Percentiles rank a stretch among this genome's conserved stretches.
phyloP scores from a whole-genome alignment of 208 protist species.

The Phytomonas sp. region DNA sequence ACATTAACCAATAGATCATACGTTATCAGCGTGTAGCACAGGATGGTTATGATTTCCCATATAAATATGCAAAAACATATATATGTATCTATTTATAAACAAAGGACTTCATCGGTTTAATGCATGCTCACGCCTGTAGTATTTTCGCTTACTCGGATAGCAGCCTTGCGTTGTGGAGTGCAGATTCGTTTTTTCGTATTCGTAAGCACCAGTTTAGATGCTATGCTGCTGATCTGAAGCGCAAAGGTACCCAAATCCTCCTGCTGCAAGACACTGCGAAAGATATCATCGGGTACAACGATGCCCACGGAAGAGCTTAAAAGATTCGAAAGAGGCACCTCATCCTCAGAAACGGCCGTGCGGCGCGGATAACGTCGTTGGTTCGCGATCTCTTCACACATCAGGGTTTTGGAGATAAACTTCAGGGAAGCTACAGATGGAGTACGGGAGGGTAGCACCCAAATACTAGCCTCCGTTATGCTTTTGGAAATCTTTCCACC shows the following conservation, averaged over 20 bases:
- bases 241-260: not conserved
- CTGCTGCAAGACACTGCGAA: conserved; percentile 60
- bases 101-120: not conserved
- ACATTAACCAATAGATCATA: not conserved
- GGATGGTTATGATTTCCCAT: not conserved
- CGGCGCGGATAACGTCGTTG: not conserved
- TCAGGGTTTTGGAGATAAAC: conserved; percentile 14
- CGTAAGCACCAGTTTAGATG: not conserved
- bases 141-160: not conserved
- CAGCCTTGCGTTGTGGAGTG: not conserved
- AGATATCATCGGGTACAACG: conserved; percentile 54
- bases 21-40: not conserved
- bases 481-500: conserved; percentile 32
- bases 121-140: not conserved
- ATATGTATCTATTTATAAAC: not conserved
- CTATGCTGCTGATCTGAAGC: not conserved
- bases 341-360: not conserved
- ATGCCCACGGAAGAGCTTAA: conserved; percentile 17
- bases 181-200: not conserved
- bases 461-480: conserved; percentile 21
- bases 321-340: not conserved
- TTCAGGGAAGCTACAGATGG: conserved; percentile 19
- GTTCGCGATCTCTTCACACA: not conserved
- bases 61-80: not conserved
- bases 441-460: conserved; percentile 31